Base-by-base conservation (phyloP, 192 early-diverging fungal genomes). In the Haplosporangium gracile region DNA sequence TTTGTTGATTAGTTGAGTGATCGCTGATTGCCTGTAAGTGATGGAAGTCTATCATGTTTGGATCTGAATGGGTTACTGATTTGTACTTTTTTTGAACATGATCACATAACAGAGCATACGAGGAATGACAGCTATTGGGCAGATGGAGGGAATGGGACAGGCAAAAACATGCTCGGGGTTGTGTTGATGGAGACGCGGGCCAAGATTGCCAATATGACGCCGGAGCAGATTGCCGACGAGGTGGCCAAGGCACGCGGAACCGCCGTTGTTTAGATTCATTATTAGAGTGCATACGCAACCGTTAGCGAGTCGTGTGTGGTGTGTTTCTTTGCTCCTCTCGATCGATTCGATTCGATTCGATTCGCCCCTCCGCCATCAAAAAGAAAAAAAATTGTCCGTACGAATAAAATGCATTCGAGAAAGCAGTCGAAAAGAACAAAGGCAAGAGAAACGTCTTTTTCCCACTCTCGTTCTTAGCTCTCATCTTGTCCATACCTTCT, bases 71-170 rank as follows among this genome's bases (percentile, higher is more conserved):
- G 26, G 36, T 4, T 18, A 39, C 55, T 57, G 15, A 57, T 15
- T 38, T 38, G 13, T 20, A 2, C 20, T 42, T 36, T 74, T 75
- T 22, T 78, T 77, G 29, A 49, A 18, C 1, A 24, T 45, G 5
- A 68, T 29, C 16, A 26, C 65, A 39, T 36, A 51, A 51, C 72
- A 74, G 88, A 90, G 32, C 88, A 88, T 53, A 90, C 88, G 0
- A 72, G 32, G 75, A 88, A 85, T 20, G 90, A 91, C 53, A n/a
- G 70, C 16, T 89, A 88, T 73, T 88, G 90, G 88, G 88, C 83
- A 22, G 89, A 89, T 77, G 88, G 89, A 57, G 82, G 78, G 2
- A 49, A 80, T 78, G 79, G 82, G 11, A 75, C 74, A 36, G 89
- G 88, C 45, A 70, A 79, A 42, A 88, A 89, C 76, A 83, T 81